Base-by-base conservation (phyloP, 306 rosid species). In the Pterocarpus macrocarpus region DNA sequence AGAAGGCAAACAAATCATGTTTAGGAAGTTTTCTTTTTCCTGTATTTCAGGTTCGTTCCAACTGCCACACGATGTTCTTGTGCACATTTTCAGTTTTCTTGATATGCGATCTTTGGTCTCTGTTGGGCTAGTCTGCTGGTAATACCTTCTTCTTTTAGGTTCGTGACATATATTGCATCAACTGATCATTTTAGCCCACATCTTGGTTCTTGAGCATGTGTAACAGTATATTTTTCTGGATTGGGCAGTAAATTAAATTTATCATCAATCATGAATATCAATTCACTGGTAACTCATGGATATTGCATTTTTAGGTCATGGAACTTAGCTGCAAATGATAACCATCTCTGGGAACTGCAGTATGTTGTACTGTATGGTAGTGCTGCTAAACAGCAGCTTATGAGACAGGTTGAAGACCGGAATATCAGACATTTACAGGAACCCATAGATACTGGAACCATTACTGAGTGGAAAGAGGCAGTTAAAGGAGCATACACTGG, bases 281-380 rank as follows among this genome's bases (percentile, higher is more conserved):
- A 69, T 69, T 71, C 30, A 44, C 12, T 43, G 62, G 34, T 64
- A 68, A 69, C 79, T 81, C 38, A 61, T 77, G 67, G 64, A 66
- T 85, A 57, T 62, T 88, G 79, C 59, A 44, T 66, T 70, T 88
- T 79, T 73, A 95, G 99, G 97, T 83, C 88, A 2, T 95, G 99
- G 97, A 93, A 91, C 84, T 32, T 87, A 50, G 94, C 97, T 35
- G 94, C 99, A 82, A 89, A 85, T 77, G 95, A 90, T 65, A 76
- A 88, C 80, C 83, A 73, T 83, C 81, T 90, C 57, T 95, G 97
- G 99, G 83, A 79, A 88, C 72, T 63, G 64, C 97, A 90, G 75
- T 89, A 90, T 80, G 64, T 17, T 73, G 74, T 53, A 41, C 78
- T 89, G 69, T 89, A 84, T 65, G 85, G 88, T 66, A 73, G 71